These are phyloP conservation scores for Orbilia brochopaga DNA, from an alignment of 2,329 filamentous ascomycete species.

Conservation along the genomic window DNA sequence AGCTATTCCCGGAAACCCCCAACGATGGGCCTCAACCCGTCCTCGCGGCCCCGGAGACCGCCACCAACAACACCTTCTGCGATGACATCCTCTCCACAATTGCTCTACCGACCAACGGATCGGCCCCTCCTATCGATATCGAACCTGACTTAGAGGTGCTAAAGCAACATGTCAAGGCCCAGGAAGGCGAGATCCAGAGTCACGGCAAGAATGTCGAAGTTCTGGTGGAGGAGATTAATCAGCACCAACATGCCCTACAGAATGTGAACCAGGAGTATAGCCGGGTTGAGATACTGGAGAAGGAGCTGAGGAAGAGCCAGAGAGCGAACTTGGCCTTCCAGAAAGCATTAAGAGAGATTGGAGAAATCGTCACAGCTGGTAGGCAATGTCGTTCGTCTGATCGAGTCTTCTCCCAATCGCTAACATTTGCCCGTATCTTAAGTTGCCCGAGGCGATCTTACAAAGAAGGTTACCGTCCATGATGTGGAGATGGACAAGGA, in stretches of 20 bases:
- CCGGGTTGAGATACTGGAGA: slow-evolving; percentile 85
- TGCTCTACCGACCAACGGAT: slow-evolving; percentile 19
- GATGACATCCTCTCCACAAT: slow-evolving; percentile 32
- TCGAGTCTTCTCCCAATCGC: not conserved
- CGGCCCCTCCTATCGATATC: slow-evolving; percentile 26
- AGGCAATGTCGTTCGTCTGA: slow-evolving; percentile 11
- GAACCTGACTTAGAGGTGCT: slow-evolving; percentile 53
- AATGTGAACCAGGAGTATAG: slow-evolving; percentile 84
- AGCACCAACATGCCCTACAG: slow-evolving; percentile 84
- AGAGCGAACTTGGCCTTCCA: slow-evolving; percentile 99
- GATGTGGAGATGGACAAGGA: slow-evolving; percentile 96
- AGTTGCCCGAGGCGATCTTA: slow-evolving; percentile 91
- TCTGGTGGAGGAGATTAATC: slow-evolving; percentile 89
- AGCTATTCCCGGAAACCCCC: slow-evolving; percentile 76
- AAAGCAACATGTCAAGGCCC: slow-evolving; percentile 54
- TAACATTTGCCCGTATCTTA: not conserved
- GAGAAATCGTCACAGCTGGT: slow-evolving; percentile 87
- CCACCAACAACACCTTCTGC: slow-evolving; percentile 19
- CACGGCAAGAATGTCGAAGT: slow-evolving; percentile 82
- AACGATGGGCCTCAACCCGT: slow-evolving; percentile 65
- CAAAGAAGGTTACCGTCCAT: slow-evolving; percentile 95
- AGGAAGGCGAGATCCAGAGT: slow-evolving; percentile 54
- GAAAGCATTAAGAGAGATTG: slow-evolving; percentile 93
- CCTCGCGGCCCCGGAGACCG: slow-evolving; percentile 16
- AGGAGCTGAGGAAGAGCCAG: slow-evolving; percentile 94